Conservation (phyloP, 1,284 basidiomycete species). For the Stygiomarasmius scandens region DNA sequence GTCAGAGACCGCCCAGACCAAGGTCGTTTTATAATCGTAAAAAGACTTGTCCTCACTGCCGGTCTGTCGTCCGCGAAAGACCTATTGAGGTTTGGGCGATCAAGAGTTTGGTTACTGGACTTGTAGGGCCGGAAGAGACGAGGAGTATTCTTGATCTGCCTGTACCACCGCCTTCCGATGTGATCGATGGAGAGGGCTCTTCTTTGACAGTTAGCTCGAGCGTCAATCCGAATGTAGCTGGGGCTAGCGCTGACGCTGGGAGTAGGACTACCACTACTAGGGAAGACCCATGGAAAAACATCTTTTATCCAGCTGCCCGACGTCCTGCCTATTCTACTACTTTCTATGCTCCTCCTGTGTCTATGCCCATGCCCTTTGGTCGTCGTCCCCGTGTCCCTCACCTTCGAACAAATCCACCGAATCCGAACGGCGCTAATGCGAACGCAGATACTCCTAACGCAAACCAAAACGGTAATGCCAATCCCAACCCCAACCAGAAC, state of each 20-base stretch:
- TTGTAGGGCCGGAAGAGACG: no score
- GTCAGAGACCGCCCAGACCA: no score
- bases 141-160: no score
- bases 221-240: conserved; percentile 29
- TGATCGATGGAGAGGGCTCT: no score
- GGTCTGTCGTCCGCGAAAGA: conserved; percentile 57
- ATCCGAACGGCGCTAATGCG: conserved; percentile 21
- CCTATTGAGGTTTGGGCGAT: conserved; percentile 74
- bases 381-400: no score
- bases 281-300: conserved; percentile 62
- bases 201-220: no score
- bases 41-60: conserved; percentile 79
- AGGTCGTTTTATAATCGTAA: conserved; percentile 30
- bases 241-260: conserved; percentile 22
- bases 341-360: no score
- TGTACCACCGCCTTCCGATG: no score
- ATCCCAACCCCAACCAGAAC: no score
- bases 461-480: no score
- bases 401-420: no score
- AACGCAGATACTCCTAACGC: conserved; percentile 2
- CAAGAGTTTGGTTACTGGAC: conserved; percentile 68
- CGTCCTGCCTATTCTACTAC: background rate
- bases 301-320: conserved; percentile 52
- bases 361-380: no score
- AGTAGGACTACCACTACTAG: conserved; percentile 10